Percentiles rank a stretch among this genome's conserved stretches.
Conservation (phyloP, 495 filamentous ascomycete genomes). For the Hypoxylon crocopeplum region DNA sequence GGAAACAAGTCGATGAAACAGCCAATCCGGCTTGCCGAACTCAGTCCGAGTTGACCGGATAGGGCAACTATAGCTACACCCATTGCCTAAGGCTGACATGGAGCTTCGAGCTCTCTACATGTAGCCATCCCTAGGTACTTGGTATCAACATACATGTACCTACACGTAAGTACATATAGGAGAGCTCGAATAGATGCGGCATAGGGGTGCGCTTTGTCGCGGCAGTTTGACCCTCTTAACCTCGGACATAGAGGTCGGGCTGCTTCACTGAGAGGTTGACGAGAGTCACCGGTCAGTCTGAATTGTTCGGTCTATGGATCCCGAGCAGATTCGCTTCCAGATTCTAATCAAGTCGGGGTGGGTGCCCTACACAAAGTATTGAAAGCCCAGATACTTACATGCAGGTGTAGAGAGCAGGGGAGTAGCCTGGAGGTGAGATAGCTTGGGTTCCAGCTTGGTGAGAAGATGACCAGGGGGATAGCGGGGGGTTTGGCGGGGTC, state of each 20-base stretch:
- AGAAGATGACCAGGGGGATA: constrained; percentile 17
- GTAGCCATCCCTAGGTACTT: too few relatives aligned
- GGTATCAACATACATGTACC: too few relatives aligned
- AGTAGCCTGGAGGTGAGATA: too few relatives aligned
- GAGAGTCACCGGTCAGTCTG: constrained; percentile 9
- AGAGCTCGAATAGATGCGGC: background rate
- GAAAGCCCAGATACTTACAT: too few relatives aligned
- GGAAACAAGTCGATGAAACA: constrained; percentile 13
- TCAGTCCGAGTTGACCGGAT: constrained; percentile 31
- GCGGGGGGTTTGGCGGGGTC: constrained; percentile 36
- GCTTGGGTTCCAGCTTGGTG: background rate
- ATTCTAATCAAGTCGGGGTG: constrained; percentile 11
- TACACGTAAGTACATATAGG: background rate
- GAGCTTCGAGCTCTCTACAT: constrained; percentile 1
- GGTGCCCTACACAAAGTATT: background rate
- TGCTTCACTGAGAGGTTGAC: background rate
- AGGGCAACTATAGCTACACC: constrained; percentile 9
- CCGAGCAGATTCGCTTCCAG: constrained; percentile 19
- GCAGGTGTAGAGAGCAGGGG: too few relatives aligned
- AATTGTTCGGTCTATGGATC: constrained; percentile 21
- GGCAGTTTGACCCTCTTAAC: constrained; percentile 15
- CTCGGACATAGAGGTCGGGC: background rate
- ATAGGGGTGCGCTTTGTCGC: constrained; percentile 26
- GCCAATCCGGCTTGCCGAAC: constrained; percentile 28
- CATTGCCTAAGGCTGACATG: constrained; percentile 7